Conservation (phyloP, 192 early-diverging fungal genomes). For the Bifiguratus adelaidae region DNA sequence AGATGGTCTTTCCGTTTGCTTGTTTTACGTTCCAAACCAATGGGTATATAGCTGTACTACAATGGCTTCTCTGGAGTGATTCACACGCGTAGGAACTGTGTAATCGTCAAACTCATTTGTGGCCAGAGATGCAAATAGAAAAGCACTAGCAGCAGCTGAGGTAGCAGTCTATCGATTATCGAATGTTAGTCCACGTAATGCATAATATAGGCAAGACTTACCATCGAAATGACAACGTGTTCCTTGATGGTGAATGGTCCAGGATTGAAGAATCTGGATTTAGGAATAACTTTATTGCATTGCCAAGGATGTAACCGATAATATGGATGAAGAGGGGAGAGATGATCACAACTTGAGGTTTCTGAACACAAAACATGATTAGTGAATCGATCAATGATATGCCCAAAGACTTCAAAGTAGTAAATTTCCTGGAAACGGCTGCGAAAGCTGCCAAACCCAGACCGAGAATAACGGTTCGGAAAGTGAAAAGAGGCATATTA, state of each 20-base stretch:
- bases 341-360: constrained; percentile 1
- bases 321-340: not conserved
- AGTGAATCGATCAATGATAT: not conserved
- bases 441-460: not conserved
- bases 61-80: too few species aligned
- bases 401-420: not conserved
- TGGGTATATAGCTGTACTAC: too few species aligned
- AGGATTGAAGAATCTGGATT: constrained; percentile 39
- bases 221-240: constrained; percentile 37
- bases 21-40: too few species aligned
- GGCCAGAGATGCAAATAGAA: too few species aligned
- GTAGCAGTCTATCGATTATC: too few species aligned
- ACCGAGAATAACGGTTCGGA: not conserved
- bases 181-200: too few species aligned
- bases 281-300: constrained; percentile 12
- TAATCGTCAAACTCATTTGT: too few species aligned
- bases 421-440: constrained; percentile 1
- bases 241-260: constrained; percentile 57
- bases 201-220: too few species aligned
- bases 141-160: too few species aligned
- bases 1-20: too few species aligned
- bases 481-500: not conserved
- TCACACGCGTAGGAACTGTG: too few species aligned
- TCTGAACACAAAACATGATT: not conserved
- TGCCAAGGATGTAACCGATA: not conserved